A percentile compares a stretch with the other conserved stretches of the same genome.
Conservation (phyloP, 2,329 filamentous ascomycete genomes). For the Aspergillus transmontanensis region DNA sequence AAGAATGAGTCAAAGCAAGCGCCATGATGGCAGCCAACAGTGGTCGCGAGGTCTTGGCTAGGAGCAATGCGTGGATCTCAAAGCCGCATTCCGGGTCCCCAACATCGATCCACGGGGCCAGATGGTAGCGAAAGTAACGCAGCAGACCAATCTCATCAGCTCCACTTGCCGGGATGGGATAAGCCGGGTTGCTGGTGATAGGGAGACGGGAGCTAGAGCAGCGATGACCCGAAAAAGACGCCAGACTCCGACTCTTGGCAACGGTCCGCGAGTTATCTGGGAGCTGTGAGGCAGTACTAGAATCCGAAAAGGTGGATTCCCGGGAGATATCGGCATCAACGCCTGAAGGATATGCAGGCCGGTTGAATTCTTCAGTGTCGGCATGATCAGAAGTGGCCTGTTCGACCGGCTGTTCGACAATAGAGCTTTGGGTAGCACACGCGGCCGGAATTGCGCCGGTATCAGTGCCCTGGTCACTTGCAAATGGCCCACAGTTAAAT, state of each 20-base stretch:
- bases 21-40: constrained; percentile 25
- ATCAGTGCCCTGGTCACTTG: neutral
- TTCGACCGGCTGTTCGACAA: neutral
- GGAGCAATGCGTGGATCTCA: constrained; percentile 23
- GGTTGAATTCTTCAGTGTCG: neutral
- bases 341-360: neutral
- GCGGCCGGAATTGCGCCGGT: neutral
- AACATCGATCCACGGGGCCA: constrained; percentile 29
- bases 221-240: neutral
- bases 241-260: constrained; percentile 3
- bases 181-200: neutral
- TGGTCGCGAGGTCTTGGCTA: constrained; percentile 20
- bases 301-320: neutral
- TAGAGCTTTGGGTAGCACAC: neutral
- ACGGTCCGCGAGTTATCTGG: neutral
- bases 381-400: neutral
- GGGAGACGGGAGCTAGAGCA: neutral
- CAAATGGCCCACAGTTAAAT: neutral
- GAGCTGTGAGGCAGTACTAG: neutral
- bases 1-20: constrained; percentile 20
- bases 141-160: constrained; percentile 25
- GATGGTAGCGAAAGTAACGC: constrained; percentile 27
- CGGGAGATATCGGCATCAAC: neutral
- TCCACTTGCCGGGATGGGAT: constrained; percentile 5
- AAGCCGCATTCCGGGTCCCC: constrained; percentile 27